Evolutionary conservation across 495 filamentous ascomycete genomes (phyloP), one percentile per base, ranked within the genome.

Genomic region (Evernia prunastri): DNA sequence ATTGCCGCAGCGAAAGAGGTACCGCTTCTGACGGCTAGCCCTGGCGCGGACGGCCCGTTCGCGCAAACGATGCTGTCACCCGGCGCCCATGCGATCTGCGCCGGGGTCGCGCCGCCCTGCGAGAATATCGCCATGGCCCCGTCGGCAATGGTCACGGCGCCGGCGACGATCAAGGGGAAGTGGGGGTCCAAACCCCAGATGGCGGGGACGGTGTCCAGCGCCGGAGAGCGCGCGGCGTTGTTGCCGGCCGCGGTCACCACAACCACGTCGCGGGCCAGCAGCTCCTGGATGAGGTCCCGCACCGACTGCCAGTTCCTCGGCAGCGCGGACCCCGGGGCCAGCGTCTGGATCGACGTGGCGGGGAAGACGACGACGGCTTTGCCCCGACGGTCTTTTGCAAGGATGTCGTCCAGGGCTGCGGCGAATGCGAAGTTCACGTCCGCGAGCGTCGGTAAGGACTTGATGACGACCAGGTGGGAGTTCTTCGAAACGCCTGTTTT

Each of bases 391-490:
- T 49, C 18, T 20, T 61, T 61, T 4, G 17, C 23, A 4, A 43
- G 20, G 36, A 49, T 61, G 9, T 61, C 37, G 29, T 61, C 59
- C 35, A 61, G 20, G 23, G 43, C 43, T 7, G 36, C 42, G n/a
- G 43, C 31, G 59, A 61, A 61, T 11, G 59, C 59, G 11, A 33
- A 43, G 42, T 40, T 35, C 2, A 61, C 18, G 59, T 61, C 59
- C 20, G 35, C 59, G 4, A 49, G 13, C 35, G 39, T 43, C 4
- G 29, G 43, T 23, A 47, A 33, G 39, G 43, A 33, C 27, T 61
- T 61, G 23, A 61, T 35, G 12, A 49, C 20, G 59, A 61, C 42
- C 3, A 47, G 11, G 3, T 27, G 36, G 17, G 37, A 43, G 18
- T 61, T 47, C 35, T 47, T 42, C 4, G 59, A 42, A 36, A 61